Percentiles rank a stretch among this genome's conserved stretches.
Evolutionary conservation across 176 grass and related monocot species (phyloP).

Genomic region (Lolium rigidum): DNA sequence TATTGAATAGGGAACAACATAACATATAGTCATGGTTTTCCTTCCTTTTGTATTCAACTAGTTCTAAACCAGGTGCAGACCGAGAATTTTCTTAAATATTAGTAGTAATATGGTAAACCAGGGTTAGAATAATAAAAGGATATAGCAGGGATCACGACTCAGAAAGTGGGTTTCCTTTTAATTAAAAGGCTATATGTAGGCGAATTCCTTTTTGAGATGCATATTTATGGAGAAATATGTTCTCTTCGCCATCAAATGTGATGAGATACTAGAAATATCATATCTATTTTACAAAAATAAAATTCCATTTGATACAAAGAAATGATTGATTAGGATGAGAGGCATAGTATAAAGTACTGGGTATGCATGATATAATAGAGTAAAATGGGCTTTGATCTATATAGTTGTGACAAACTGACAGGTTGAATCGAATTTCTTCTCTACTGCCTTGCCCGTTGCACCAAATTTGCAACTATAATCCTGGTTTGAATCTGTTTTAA

Average conservation of each 20-base stretch:
- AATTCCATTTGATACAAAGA: conserved; percentile 24
- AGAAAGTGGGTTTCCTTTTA: background rate
- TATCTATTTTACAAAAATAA: background rate
- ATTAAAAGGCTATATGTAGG: background rate
- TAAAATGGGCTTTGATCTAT: background rate
- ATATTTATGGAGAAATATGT: conserved; percentile 10
- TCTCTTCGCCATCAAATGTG: conserved; percentile 1
- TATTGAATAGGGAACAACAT: background rate
- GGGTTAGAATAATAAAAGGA: conserved; percentile 4
- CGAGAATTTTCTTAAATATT: background rate
- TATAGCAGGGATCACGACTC: background rate
- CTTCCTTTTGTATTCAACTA: background rate
- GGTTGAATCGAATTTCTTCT: background rate
- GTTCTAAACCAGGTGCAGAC: background rate
- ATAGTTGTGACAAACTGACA: background rate
- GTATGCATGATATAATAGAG: background rate
- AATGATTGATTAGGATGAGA: background rate
- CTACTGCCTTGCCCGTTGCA: background rate
- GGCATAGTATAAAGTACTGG: background rate
- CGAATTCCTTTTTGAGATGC: background rate
- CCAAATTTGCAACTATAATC: background rate
- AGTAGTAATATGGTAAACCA: conserved; percentile 20
- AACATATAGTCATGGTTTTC: background rate
- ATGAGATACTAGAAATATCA: background rate
- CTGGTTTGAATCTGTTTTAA: background rate